Conservation (phyloP, 805 yeast genomes). For the Dipodascus albidus region DNA sequence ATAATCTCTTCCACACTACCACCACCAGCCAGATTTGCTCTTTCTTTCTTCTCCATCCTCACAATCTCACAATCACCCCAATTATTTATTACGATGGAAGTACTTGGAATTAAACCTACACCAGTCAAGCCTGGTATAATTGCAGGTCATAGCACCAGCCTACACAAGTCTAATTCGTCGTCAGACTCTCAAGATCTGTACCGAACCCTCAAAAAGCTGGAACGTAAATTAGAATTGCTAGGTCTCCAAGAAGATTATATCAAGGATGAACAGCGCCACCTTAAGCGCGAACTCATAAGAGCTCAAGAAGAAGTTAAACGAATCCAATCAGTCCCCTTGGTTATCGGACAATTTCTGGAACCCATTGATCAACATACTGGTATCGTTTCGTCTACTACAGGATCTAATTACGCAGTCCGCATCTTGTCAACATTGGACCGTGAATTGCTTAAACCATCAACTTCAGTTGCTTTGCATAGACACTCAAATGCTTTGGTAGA, state of each 20-base stretch:
- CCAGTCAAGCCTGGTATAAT: neutral
- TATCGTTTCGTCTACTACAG: slow-evolving; percentile 94
- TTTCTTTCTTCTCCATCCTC: neutral
- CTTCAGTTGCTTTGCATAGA: slow-evolving; percentile 95
- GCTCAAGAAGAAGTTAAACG: slow-evolving; percentile 98
- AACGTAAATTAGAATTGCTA: slow-evolving; percentile 79
- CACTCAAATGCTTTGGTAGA: slow-evolving; percentile 97
- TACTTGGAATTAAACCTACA: slow-evolving; percentile 8
- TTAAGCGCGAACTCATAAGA: slow-evolving; percentile 84
- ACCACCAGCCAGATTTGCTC: neutral
- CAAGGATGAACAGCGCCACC: slow-evolving; percentile 95
- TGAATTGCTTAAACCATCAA: slow-evolving; percentile 86
- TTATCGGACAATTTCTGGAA: slow-evolving; percentile 94
- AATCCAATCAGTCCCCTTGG: slow-evolving; percentile 94
- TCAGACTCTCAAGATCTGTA: slow-evolving; percentile 52
- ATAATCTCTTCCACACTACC: neutral
- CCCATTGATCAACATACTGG: slow-evolving; percentile 96
- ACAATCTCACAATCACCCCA: neutral
- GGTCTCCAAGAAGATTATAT: slow-evolving; percentile 90
- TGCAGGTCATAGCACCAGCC: neutral
- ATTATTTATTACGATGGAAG: slow-evolving; percentile 9
- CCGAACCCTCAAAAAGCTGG: slow-evolving; percentile 72
- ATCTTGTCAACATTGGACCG: slow-evolving; percentile 90
- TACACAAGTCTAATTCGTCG: slow-evolving; percentile 3
- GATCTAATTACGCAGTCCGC: slow-evolving; percentile 93